These are phyloP conservation scores for Bacidia rubella DNA, from an alignment of 495 filamentous ascomycete species.

Conservation along the genomic window DNA sequence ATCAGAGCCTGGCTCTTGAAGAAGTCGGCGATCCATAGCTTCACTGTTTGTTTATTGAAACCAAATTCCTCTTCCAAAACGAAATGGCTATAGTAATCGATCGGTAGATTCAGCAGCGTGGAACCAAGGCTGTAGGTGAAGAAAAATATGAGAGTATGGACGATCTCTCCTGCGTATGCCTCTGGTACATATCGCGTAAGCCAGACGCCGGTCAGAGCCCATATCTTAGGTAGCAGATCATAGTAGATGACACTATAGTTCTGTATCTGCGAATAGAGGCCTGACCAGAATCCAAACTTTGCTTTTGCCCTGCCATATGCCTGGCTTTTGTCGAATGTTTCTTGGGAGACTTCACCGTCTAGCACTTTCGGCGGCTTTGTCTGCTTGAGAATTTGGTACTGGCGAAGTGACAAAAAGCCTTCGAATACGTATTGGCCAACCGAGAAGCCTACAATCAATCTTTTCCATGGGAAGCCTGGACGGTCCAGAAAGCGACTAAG, in stretches of 20 bases:
- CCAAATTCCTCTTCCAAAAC: slow-evolving; percentile 94
- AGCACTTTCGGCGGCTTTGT: slow-evolving; percentile 74
- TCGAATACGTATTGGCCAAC: slow-evolving; percentile 80
- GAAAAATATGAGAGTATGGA: slow-evolving; percentile 85
- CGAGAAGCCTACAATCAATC: slow-evolving; percentile 84
- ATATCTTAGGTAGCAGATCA: slow-evolving; percentile 81
- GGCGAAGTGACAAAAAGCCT: slow-evolving; percentile 67
- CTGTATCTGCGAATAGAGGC: slow-evolving; percentile 72
- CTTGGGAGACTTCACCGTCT: slow-evolving; percentile 69
- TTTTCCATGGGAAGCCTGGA: slow-evolving; percentile 94
- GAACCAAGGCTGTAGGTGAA: slow-evolving; percentile 73
- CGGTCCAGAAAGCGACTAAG: slow-evolving; percentile 78
- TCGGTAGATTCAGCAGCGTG: slow-evolving; percentile 63
- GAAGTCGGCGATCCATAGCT: slow-evolving; percentile 81
- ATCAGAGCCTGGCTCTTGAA: slow-evolving; percentile 79
- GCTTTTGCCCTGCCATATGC: slow-evolving; percentile 92
- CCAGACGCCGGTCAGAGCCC: slow-evolving; percentile 64
- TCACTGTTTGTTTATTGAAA: slow-evolving; percentile 93
- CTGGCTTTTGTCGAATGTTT: slow-evolving; percentile 92
- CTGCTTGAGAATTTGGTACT: slow-evolving; percentile 70
- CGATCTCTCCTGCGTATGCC: slow-evolving; percentile 79
- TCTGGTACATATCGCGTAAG: slow-evolving; percentile 59
- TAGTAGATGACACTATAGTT: slow-evolving; percentile 79
- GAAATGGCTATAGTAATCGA: slow-evolving; percentile 83
- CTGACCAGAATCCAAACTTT: slow-evolving; percentile 65